Conservation (phyloP, 805 yeast species). For the Ogataea minuta region DNA sequence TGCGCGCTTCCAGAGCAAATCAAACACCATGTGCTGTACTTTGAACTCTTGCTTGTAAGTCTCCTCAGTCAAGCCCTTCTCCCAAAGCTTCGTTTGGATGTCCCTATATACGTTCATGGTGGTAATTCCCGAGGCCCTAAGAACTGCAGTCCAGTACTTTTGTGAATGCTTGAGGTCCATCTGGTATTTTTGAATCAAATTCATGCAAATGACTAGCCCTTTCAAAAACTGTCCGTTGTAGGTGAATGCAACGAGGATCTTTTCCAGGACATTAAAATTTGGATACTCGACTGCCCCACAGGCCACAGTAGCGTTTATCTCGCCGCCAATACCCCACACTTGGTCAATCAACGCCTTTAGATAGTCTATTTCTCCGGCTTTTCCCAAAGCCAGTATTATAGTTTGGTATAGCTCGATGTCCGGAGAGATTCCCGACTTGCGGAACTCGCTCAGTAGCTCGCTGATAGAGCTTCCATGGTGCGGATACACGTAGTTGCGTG, state of each 20-base stretch:
- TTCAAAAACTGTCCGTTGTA: slow-evolving; percentile 29
- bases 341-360: slow-evolving; percentile 25
- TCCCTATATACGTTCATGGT: slow-evolving; percentile 22
- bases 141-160: slow-evolving; percentile 28
- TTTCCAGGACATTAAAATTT: slow-evolving; percentile 21
- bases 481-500: slow-evolving; percentile 14
- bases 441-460: slow-evolving; percentile 20
- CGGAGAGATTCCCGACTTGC: slow-evolving; percentile 19
- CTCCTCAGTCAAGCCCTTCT: slow-evolving; percentile 11
- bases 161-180: slow-evolving; percentile 20
- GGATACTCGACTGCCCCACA: slow-evolving; percentile 27
- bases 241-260: slow-evolving; percentile 31
- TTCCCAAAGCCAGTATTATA: slow-evolving; percentile 31
- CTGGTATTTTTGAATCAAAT: slow-evolving; percentile 25
- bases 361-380: slow-evolving; percentile 24
- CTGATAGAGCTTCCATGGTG: slow-evolving; percentile 14
- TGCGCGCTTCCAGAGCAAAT: slow-evolving; percentile 26
- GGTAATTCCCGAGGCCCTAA: slow-evolving; percentile 27
- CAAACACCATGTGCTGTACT: slow-evolving; percentile 24
- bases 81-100: slow-evolving; percentile 20
- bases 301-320: slow-evolving; percentile 3
- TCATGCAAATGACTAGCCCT: slow-evolving; percentile 28
- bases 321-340: slow-evolving; percentile 29
- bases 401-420: slow-evolving; percentile 24
- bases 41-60: slow-evolving; percentile 12